phyloP scores from a whole-genome alignment of 352 stramenopile species.

The Pythium biforme region DNA sequence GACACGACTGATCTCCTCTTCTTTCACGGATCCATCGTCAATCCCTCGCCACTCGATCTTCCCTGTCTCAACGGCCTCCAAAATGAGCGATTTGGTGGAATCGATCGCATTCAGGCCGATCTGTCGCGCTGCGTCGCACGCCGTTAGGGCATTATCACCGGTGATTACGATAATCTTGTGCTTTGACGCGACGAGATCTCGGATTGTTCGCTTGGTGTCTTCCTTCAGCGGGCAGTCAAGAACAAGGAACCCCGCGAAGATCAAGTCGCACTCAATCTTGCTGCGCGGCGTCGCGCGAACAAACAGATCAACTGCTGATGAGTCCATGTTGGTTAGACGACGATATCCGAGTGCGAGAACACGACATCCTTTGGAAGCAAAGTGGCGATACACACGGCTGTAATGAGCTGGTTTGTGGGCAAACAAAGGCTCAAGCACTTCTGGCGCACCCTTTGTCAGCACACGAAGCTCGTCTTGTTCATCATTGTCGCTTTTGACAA shows the following conservation, averaged over 20 bases:
- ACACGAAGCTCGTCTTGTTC: conserved; percentile 34
- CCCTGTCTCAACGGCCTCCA: conserved; percentile 15
- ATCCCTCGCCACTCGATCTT: conserved; percentile 32
- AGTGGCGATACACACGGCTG: conserved; percentile 38
- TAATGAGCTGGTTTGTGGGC: conserved; percentile 72
- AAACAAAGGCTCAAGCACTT: conserved; percentile 84
- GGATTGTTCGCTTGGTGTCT: conserved; percentile 84
- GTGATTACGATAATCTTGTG: conserved; percentile 94
- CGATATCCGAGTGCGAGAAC: conserved; percentile 91
- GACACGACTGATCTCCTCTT: conserved; percentile 11
- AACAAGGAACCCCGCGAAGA: conserved; percentile 92
- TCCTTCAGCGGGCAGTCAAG: conserved; percentile 93
- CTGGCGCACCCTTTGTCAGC: conserved; percentile 94
- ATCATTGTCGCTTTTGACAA: conserved; percentile 36
- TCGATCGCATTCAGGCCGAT: conserved; percentile 63
- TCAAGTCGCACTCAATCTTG: conserved; percentile 80
- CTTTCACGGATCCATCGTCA: conserved; percentile 23
- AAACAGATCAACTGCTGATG: conserved; percentile 20
- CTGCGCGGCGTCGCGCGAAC: conserved; percentile 31
- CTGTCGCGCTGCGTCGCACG: conserved; percentile 89
- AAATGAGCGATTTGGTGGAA: conserved; percentile 24
- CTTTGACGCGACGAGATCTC: conserved; percentile 69
- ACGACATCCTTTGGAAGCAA: conserved; percentile 38
- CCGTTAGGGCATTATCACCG: conserved; percentile 93
- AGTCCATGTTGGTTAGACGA: conserved; percentile 28